Conservation (phyloP, 805 yeast genomes). For the Candida endomychidarum region DNA sequence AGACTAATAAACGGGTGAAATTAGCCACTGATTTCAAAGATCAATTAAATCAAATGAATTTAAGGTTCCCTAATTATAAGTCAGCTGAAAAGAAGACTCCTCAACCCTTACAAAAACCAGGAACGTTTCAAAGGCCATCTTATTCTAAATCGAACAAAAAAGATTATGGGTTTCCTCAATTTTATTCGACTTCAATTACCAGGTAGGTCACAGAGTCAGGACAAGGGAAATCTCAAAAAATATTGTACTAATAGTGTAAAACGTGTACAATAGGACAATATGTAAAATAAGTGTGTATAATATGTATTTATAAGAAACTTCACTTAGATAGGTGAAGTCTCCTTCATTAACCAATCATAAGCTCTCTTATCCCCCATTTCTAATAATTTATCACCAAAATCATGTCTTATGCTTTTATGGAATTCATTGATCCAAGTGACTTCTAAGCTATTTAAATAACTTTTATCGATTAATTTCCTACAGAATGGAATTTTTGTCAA, state of each 20-base stretch:
- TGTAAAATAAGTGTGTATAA: conserved; percentile 10
- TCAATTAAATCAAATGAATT: conserved; percentile 7
- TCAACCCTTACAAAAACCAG: conserved; percentile 30
- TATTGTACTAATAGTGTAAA: no score
- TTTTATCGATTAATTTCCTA: conserved; percentile 39
- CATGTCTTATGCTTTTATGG: conserved; percentile 32
- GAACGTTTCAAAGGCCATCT: conserved; percentile 33
- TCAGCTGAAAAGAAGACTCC: conserved; percentile 9
- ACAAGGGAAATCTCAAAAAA: no score
- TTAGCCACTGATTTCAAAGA: conserved; percentile 6
- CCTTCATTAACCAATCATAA: conserved; percentile 67
- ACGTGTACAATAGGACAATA: no score
- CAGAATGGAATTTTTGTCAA: conserved; percentile 52
- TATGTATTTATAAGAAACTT: conserved; percentile 9
- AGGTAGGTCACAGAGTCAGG: conserved; percentile 1
- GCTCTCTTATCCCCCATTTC: conserved; percentile 59
- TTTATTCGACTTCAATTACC: conserved; percentile 25
- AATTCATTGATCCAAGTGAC: conserved; percentile 40
- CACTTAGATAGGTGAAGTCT: conserved; percentile 44
- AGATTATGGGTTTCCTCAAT: conserved; percentile 25
- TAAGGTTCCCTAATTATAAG: conserved; percentile 18
- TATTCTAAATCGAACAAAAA: conserved; percentile 17
- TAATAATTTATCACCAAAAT: conserved; percentile 42
- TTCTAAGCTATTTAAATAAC: conserved; percentile 30
- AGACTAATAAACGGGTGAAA: conserved; percentile 10